Evolutionary conservation across 805 yeast genomes (phyloP).

Genomic region (Hanseniaspora taiwanica): DNA sequence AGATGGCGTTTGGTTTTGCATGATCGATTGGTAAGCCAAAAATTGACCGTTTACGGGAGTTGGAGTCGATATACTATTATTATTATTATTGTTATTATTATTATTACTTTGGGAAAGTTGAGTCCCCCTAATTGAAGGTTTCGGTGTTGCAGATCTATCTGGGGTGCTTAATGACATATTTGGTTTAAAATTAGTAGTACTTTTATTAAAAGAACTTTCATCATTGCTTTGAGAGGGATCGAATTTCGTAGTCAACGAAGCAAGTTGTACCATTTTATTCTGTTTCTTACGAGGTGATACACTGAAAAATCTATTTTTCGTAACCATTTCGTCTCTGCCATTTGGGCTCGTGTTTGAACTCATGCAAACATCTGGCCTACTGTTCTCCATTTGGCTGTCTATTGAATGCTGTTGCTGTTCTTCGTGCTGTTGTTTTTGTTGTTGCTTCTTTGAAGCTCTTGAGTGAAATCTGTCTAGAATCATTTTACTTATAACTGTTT

Average conservation of each 20-base stretch:
- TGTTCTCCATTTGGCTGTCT: too few relatives aligned
- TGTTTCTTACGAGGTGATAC: slow-evolving; percentile 1
- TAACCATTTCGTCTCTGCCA: background rate
- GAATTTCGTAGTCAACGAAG: background rate
- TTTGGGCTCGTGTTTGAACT: background rate
- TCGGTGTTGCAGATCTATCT: background rate
- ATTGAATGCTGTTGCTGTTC: background rate
- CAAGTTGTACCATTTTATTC: background rate
- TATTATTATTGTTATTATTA: background rate
- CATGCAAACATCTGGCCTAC: too few relatives aligned
- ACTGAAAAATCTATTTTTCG: background rate
- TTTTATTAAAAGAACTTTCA: too few relatives aligned
- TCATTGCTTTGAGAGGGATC: too few relatives aligned
- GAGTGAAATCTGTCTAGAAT: background rate
- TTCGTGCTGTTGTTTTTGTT: background rate
- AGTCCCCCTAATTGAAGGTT: background rate
- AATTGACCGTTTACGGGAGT: too few relatives aligned
- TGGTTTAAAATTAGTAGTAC: background rate
- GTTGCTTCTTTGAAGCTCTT: background rate
- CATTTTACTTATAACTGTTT: too few relatives aligned
- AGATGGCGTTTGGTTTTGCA: background rate
- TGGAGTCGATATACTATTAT: too few relatives aligned
- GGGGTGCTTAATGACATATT: too few relatives aligned
- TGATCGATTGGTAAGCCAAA: background rate
- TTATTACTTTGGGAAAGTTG: too few relatives aligned